These are phyloP conservation scores for Hericium erinaceus DNA, from an alignment of 768 basidiomycete species.

Conservation along the genomic window DNA sequence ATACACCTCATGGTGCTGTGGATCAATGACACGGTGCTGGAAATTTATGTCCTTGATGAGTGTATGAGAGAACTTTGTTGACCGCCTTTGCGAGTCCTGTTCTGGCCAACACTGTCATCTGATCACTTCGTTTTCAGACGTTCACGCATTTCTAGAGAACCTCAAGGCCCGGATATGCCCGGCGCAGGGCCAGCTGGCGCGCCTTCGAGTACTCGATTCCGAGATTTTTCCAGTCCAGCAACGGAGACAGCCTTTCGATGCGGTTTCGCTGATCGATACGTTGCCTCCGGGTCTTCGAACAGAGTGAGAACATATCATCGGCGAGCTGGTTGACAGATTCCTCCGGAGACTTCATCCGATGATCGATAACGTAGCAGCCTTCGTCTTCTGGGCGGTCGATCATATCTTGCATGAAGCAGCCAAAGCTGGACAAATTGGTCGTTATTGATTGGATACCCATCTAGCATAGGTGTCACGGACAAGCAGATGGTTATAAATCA, in stretches of 20 bases:
- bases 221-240: constrained; percentile 97
- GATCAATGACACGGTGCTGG: too few species aligned
- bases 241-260: constrained; percentile 85
- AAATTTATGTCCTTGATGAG: too few species aligned
- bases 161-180: constrained; percentile 98
- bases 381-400: constrained; percentile 93
- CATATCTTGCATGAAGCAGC: constrained; percentile 97
- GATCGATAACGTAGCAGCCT: constrained; percentile 94
- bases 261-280: constrained; percentile 98
- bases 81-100: too few species aligned
- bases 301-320: constrained; percentile 66
- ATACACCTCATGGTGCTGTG: too few species aligned
- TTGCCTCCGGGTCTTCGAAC: constrained; percentile 79
- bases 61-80: too few species aligned
- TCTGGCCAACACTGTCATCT: neutral
- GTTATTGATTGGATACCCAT: constrained; percentile 99
- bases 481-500: neutral
- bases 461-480: constrained; percentile 25
- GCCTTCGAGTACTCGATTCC: constrained; percentile 97
- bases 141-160: constrained; percentile 97
- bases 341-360: constrained; percentile 81
- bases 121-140: constrained; percentile 38
- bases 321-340: constrained; percentile 84
- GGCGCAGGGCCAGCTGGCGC: constrained; percentile 78
- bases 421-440: constrained; percentile 96